A percentile compares a stretch with the other conserved stretches of the same genome.
These are phyloP conservation scores for Sabuloglossum arenarium DNA, from an alignment of 495 filamentous ascomycete genomes.

Conservation along the genomic window DNA sequence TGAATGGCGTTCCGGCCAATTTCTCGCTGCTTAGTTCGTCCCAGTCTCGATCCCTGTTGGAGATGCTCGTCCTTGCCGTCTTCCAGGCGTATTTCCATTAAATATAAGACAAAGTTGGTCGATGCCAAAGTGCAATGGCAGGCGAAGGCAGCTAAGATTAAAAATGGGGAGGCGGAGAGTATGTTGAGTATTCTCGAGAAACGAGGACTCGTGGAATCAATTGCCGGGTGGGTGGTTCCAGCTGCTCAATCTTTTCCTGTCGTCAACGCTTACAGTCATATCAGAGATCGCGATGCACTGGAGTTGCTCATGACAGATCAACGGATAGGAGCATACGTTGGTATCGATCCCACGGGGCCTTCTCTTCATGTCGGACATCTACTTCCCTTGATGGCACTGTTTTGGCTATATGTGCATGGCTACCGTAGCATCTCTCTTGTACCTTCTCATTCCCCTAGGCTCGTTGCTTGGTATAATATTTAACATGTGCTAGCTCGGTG, in stretches of 20 bases:
- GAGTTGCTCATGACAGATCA: constrained; percentile 46
- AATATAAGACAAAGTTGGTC: constrained; percentile 22
- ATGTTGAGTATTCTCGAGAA: constrained; percentile 56
- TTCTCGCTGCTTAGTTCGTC: background rate
- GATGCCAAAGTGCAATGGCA: constrained; percentile 38
- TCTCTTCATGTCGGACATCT: constrained; percentile 89
- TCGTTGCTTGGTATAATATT: background rate
- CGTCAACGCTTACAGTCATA: constrained; percentile 6
- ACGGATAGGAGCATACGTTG: constrained; percentile 63
- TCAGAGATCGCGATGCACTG: constrained; percentile 39
- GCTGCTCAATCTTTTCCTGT: background rate
- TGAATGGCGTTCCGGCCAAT: background rate
- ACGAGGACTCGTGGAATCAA: constrained; percentile 57
- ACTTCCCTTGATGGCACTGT: constrained; percentile 79
- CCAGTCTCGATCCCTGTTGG: background rate
- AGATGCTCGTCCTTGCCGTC: background rate
- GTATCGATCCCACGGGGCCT: constrained; percentile 78
- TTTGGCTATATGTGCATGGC: constrained; percentile 82
- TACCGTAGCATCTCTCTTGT: constrained; percentile 50
- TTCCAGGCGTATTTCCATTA: background rate
- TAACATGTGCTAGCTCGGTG: constrained; percentile 37
- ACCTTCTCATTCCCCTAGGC: constrained; percentile 8
- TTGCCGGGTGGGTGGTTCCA: constrained; percentile 46
- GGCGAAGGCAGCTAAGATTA: constrained; percentile 30
- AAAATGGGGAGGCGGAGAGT: constrained; percentile 35